Evolutionary conservation across 192 early-diverging fungal genomes (phyloP).

Genomic region (Coemansia sp.): DNA sequence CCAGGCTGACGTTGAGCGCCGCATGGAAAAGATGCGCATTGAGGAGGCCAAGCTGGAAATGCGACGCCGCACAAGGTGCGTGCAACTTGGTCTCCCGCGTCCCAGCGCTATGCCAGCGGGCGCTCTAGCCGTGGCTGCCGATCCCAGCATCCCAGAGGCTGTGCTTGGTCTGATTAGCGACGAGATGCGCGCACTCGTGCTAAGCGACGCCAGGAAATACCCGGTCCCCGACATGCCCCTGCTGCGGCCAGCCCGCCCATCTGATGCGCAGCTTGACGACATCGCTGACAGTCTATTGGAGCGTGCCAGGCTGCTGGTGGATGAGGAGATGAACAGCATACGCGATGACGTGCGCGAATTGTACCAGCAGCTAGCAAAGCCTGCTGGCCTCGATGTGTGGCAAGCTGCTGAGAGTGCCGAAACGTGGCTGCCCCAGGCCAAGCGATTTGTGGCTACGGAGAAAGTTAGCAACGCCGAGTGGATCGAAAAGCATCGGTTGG

Average conservation of each 20-base stretch:
- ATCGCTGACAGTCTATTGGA: constrained; percentile 62
- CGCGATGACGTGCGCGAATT: constrained; percentile 9
- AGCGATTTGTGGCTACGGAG: background rate
- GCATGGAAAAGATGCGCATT: constrained; percentile 54
- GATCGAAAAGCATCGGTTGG: constrained; percentile 31
- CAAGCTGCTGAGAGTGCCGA: constrained; percentile 13
- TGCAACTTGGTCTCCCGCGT: constrained; percentile 76
- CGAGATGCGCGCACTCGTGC: constrained; percentile 71
- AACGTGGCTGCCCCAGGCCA: constrained; percentile 27
- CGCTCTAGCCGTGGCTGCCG: constrained; percentile 10
- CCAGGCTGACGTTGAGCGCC: constrained; percentile 73
- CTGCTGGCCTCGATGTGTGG: constrained; percentile 35
- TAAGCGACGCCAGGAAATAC: constrained; percentile 68
- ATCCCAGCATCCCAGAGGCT: constrained; percentile 24
- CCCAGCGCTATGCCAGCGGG: constrained; percentile 49
- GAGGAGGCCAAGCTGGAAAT: constrained; percentile 53
- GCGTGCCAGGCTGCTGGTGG: constrained; percentile 58
- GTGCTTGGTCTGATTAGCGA: constrained; percentile 62
- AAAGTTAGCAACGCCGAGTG: constrained; percentile 7
- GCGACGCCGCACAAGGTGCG: constrained; percentile 65
- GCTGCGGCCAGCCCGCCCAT: constrained; percentile 29
- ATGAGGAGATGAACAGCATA: constrained; percentile 43
- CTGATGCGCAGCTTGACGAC: constrained; percentile 32
- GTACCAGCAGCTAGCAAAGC: constrained; percentile 9
- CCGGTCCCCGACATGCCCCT: constrained; percentile 65